Evolutionary conservation across 495 filamentous ascomycete genomes (phyloP), one percentile per base, ranked within the genome.

Genomic region (Neurospora sp.): DNA sequence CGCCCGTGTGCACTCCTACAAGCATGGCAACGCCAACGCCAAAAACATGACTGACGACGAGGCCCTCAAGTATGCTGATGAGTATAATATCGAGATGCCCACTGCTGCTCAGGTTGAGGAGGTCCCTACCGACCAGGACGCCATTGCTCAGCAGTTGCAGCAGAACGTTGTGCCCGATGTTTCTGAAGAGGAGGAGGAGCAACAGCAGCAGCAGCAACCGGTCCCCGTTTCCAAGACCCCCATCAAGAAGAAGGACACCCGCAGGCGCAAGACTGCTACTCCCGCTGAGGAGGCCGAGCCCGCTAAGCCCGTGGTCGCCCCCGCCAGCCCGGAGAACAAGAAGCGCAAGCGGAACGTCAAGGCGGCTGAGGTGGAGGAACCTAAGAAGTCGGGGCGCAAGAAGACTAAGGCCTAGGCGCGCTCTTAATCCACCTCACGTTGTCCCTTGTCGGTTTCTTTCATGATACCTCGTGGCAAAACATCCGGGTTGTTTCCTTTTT

Each of bases 1-100:
- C 76, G 88, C 88, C 14, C 88, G 90, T 70, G 86, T 92, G 73
- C 87, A 89, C 75, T 90, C 89, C 3, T 95, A 95, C 84, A 93
- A 92, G 84, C 81, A 83, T 65, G 85, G 86, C 69, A 91, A 93
- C 73, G 80, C 82, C 4, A 83, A 90, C 39, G 90, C 90, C 71
- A 88, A 88, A 76, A 84, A 86, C 74, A 88, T 92, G 83, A 84
- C 80, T 2, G 87, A 90, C 39, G 84, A 86, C 16, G 87, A 91
- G 69, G 88, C 87, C 11, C 78, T 84, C 35, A 78, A 79, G 74
- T 89, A 86, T 61, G 87, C 90, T 42, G 87, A 91, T 46, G 83
- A 85, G 48, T 81, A 83, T 72, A 78, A 80, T 73, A 86, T 88
- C 68, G 78, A 81, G 22, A 81, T 84, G 71, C 79, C 84, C 16